Base-by-base conservation (phyloP, 257 asterid genomes). In the Plantago major region DNA sequence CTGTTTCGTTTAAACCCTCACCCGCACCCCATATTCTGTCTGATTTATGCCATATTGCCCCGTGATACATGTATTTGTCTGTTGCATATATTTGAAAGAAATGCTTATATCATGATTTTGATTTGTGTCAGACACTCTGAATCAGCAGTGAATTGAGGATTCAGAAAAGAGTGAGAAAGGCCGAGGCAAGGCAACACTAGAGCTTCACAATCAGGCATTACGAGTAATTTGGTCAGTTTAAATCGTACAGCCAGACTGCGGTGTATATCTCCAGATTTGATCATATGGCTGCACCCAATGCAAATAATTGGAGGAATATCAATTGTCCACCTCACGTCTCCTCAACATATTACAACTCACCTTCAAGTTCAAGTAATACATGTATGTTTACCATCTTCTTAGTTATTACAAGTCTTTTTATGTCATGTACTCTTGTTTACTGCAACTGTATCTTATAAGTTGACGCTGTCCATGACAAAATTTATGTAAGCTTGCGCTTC, bases 311-410 rank as follows among this genome's bases (percentile, higher is more conserved):
- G 77, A 53, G 72, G 74, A 69, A 65, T 70, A 73, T 73, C 72
- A 74, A 58, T 72, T 13, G 37, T 33, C 64, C 71, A 50, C 87
- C 83, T 75, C 90, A 68, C 72, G 75, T 56, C 74, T 58, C 81
- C 15, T 86, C 75, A 53, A 75, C 67, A 55, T 70, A 68, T 74
- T n/a, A 54, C 67, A 67, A 68, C 73, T 55, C 62, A 10, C 71
- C 86, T 60, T 84, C 88, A 67, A 78, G 95, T 60, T 84, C 88
- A 67, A 78, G 95, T 84, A 84, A 86, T 66, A 64, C 57, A 45
- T 48, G 10, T 19, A 1, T 57, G 9, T 42, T 60, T 62, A 19
- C n/a, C n/a, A n/a, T n/a, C n/a, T n/a, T n/a, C n/a, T n/a, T n/a
- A n/a, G n/a, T n/a, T n/a, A n/a, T 45, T 73, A 6, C 55, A 37